Evolutionary conservation across 805 yeast species (phyloP).

Genomic region (Saturnispora hagleri): DNA sequence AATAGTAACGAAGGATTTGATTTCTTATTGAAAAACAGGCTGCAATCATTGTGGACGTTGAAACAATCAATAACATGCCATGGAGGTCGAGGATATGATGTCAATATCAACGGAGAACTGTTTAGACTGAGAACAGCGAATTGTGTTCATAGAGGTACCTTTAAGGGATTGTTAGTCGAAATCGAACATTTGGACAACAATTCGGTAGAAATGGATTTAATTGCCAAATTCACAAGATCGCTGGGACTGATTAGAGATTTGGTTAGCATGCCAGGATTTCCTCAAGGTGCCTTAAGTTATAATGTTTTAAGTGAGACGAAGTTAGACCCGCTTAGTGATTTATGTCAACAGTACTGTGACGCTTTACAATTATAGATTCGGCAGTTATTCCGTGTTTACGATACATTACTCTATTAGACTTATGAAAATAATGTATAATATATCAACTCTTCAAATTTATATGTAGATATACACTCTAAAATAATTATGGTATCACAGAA

Average conservation of each 20-base stretch:
- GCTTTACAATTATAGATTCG: slow-evolving; percentile 28
- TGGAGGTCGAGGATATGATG: slow-evolving; percentile 56
- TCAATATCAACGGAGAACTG: slow-evolving; percentile 28
- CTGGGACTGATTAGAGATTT: slow-evolving; percentile 27
- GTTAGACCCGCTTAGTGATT: slow-evolving; percentile 29
- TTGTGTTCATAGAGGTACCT: slow-evolving; percentile 63
- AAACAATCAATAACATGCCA: slow-evolving; percentile 68
- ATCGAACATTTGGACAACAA: slow-evolving; percentile 34
- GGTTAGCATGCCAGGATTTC: slow-evolving; percentile 27
- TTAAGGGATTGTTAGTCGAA: slow-evolving; percentile 61
- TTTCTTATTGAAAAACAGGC: slow-evolving; percentile 41
- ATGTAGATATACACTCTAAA: background rate
- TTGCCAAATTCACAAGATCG: slow-evolving; percentile 26
- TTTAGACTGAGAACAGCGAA: slow-evolving; percentile 57
- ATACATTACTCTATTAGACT: background rate
- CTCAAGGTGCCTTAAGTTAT: slow-evolving; percentile 29
- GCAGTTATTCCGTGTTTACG: no score
- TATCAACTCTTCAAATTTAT: background rate
- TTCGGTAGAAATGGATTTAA: slow-evolving; percentile 19
- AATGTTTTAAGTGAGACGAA: slow-evolving; percentile 31
- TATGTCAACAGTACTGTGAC: slow-evolving; percentile 33
- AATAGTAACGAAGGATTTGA: slow-evolving; percentile 41
- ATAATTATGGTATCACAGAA: background rate
- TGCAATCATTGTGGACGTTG: slow-evolving; percentile 61
- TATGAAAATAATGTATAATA: background rate